Conservation (phyloP, 306 rosid species). For the Gleditsia sinensis region DNA sequence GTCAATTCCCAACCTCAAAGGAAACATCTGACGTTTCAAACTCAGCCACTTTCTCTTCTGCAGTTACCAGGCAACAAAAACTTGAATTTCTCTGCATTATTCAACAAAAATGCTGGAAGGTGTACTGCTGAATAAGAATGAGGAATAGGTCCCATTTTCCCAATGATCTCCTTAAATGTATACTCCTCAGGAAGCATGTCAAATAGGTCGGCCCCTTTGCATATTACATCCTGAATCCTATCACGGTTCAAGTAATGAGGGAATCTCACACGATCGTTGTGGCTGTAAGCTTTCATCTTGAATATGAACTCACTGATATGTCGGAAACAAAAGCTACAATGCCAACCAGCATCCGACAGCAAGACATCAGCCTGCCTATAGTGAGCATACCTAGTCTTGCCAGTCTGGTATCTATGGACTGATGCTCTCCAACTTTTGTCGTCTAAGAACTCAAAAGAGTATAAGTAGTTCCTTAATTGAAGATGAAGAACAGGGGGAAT, state of each 20-base stretch:
- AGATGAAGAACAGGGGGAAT: conserved; percentile 78
- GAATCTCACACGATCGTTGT: conserved; percentile 72
- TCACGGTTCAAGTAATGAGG: conserved; percentile 66
- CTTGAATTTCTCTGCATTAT: conserved; percentile 69
- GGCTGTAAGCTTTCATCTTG: conserved; percentile 96
- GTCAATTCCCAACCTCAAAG: conserved; percentile 7
- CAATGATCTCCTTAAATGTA: conserved; percentile 82
- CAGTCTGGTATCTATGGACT: conserved; percentile 61
- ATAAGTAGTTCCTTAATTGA: conserved; percentile 72
- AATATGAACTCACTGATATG: conserved; percentile 69
- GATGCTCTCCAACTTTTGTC: conserved; percentile 89
- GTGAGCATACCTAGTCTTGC: conserved; percentile 80
- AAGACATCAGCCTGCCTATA: conserved; percentile 61
- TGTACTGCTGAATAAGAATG: conserved; percentile 88
- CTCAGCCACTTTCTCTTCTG: conserved; percentile 83
- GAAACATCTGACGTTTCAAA: conserved; percentile 16
- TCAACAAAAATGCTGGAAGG: conserved; percentile 76
- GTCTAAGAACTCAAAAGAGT: conserved; percentile 81
- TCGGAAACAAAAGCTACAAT: conserved; percentile 94
- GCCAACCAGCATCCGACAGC: conserved; percentile 88
- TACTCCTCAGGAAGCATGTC: conserved; percentile 97
- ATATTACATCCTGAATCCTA: conserved; percentile 79
- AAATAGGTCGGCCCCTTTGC: conserved; percentile 77
- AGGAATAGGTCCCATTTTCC: conserved; percentile 88
- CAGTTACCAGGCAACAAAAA: conserved; percentile 86